Percentiles rank a stretch among this genome's conserved stretches.
phyloP scores from a whole-genome alignment of 192 early-diverging fungal genomes.

The Backusella circina region DNA sequence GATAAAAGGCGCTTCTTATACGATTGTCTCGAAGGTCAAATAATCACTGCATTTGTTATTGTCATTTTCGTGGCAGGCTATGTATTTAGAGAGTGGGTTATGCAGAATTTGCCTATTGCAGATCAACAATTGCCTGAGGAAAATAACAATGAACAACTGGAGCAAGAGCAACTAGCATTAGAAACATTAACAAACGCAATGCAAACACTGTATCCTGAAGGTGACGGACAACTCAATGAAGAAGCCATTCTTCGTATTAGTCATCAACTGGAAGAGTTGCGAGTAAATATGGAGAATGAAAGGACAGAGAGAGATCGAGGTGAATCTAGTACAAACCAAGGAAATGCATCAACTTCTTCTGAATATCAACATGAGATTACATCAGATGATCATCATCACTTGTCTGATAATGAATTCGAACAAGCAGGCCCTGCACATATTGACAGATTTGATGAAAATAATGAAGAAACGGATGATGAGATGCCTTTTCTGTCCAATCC shows the following conservation, averaged over 20 bases:
- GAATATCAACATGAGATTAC: not conserved
- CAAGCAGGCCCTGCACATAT: not conserved
- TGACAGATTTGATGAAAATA: not conserved
- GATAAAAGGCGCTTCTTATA: slow-evolving; percentile 42
- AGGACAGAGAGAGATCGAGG: not conserved
- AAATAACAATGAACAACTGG: slow-evolving; percentile 1
- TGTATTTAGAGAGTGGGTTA: slow-evolving; percentile 86
- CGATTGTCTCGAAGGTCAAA: slow-evolving; percentile 83
- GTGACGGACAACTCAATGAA: not conserved
- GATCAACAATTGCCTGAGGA: slow-evolving; percentile 12
- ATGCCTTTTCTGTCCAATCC: not conserved
- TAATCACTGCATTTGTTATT: slow-evolving; percentile 72
- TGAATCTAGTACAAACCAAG: not conserved
- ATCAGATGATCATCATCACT: not conserved
- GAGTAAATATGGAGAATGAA: not conserved
- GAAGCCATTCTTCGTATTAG: not conserved
- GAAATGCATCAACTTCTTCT: not conserved
- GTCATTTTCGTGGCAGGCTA: slow-evolving; percentile 78
- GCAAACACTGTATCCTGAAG: slow-evolving; percentile 1
- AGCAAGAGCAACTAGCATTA: slow-evolving; percentile 15
- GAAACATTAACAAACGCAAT: slow-evolving; percentile 19
- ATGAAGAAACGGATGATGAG: not conserved
- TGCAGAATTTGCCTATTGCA: slow-evolving; percentile 54
- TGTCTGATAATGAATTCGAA: not conserved
- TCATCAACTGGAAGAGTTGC: not conserved